Percentiles rank a stretch among this genome's conserved stretches.
Conservation (phyloP, 768 basidiomycete genomes). For the Auricularia sp. region DNA sequence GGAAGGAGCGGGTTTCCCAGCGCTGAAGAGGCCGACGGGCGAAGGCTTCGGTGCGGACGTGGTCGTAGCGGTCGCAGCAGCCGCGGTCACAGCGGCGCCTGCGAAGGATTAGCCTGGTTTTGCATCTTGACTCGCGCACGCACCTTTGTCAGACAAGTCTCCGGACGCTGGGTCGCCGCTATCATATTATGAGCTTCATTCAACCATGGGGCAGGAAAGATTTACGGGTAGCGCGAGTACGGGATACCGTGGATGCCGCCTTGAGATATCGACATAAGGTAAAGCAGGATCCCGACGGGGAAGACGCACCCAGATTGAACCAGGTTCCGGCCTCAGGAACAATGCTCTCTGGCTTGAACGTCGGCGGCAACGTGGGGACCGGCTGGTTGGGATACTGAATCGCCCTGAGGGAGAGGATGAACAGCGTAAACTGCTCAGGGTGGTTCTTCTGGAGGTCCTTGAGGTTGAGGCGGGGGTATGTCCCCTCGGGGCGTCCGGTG, state of each 20-base stretch:
- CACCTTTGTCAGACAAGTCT: neutral
- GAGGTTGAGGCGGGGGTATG: constrained; percentile 2
- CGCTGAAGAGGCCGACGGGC: too few relatives aligned
- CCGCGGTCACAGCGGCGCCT: neutral
- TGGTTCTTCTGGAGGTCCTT: constrained; percentile 2
- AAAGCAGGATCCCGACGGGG: neutral
- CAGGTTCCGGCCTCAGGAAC: neutral
- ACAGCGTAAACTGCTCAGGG: constrained; percentile 6
- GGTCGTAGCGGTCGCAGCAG: too few relatives aligned
- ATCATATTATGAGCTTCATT: neutral
- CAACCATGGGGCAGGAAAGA: neutral
- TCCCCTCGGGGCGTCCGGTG: neutral
- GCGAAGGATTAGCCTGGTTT: too few relatives aligned
- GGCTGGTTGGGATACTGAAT: constrained; percentile 2
- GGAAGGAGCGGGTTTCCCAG: too few relatives aligned
- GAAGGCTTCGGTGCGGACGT: too few relatives aligned
- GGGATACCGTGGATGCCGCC: constrained; percentile 4
- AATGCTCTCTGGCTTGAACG: neutral
- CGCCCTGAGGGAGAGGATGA: neutral
- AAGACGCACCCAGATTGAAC: neutral
- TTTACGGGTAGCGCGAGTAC: constrained; percentile 4
- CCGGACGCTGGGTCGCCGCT: neutral
- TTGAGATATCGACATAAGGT: neutral
- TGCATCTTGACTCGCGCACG: neutral
- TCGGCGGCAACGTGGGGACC: neutral